Percentiles rank a stretch among this genome's conserved stretches.
Evolutionary conservation across 2,329 filamentous ascomycete species (phyloP).

Genomic region (Plectosphaerella plurivora): DNA sequence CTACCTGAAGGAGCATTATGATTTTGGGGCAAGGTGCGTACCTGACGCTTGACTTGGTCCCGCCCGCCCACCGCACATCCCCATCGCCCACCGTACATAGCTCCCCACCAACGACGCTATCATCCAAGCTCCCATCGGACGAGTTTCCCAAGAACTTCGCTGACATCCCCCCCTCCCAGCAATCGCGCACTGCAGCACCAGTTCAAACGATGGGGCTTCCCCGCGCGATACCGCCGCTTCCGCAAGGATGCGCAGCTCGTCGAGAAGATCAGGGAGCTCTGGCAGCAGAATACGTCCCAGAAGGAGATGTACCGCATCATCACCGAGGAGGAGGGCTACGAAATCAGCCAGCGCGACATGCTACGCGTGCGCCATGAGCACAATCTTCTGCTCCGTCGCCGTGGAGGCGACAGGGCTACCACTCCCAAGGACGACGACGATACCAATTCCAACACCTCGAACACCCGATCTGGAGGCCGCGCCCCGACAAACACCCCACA

Average conservation of each 20-base stretch:
- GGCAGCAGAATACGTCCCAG: slow-evolving; percentile 69
- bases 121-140: not conserved
- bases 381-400: slow-evolving; percentile 60
- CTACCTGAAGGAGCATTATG: slow-evolving; percentile 59
- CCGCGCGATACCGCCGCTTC: slow-evolving; percentile 66
- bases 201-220: slow-evolving; percentile 76
- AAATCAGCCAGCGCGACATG: slow-evolving; percentile 67
- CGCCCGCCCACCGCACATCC: not conserved
- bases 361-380: slow-evolving; percentile 66
- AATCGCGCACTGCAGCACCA: slow-evolving; percentile 74
- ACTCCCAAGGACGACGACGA: slow-evolving; percentile 5
- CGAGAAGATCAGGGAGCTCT: slow-evolving; percentile 68
- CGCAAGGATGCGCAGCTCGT: slow-evolving; percentile 66
- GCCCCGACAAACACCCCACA: not conserved
- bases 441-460: not conserved
- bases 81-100: slow-evolving; percentile 1
- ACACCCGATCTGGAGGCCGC: not conserved
- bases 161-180: slow-evolving; percentile 34
- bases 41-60: not conserved
- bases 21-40: slow-evolving; percentile 64
- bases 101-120: not conserved
- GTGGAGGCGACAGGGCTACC: slow-evolving; percentile 50
- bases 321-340: slow-evolving; percentile 64
- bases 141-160: too few relatives aligned
- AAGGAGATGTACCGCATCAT: slow-evolving; percentile 69